These are phyloP conservation scores for Coniosporium apollinis DNA, from an alignment of 495 filamentous ascomycete genomes.

Conservation along the genomic window DNA sequence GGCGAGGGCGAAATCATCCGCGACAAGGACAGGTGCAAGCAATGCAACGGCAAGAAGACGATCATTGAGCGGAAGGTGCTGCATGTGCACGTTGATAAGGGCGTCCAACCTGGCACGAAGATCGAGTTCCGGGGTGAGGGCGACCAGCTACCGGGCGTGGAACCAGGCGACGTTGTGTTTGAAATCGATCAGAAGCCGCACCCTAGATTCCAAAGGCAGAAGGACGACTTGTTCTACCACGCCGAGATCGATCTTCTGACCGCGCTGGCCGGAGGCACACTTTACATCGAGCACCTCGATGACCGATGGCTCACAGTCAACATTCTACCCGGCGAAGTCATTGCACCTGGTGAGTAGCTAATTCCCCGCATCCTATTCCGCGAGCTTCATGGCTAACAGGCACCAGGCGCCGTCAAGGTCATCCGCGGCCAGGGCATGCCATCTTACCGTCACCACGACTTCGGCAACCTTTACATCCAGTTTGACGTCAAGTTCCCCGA, in stretches of 20 bases:
- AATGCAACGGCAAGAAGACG: slow-evolving; percentile 92
- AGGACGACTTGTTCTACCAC: slow-evolving; percentile 91
- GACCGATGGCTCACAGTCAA: slow-evolving; percentile 89
- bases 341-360: slow-evolving; percentile 62
- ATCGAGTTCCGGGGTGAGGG: slow-evolving; percentile 93
- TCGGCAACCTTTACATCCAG: slow-evolving; percentile 91
- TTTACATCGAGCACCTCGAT: slow-evolving; percentile 92
- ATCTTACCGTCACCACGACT: slow-evolving; percentile 86
- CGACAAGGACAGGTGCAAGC: slow-evolving; percentile 92
- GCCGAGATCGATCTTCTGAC: slow-evolving; percentile 93
- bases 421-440: slow-evolving; percentile 98
- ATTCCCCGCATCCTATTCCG: background rate
- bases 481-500: slow-evolving; percentile 93
- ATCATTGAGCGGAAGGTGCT: slow-evolving; percentile 93
- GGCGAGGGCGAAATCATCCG: slow-evolving; percentile 93
- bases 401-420: slow-evolving; percentile 71
- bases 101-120: slow-evolving; percentile 84
- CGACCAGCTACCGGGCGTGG: slow-evolving; percentile 85
- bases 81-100: slow-evolving; percentile 92
- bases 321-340: slow-evolving; percentile 83
- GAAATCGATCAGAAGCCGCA: slow-evolving; percentile 98
- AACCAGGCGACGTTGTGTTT: slow-evolving; percentile 90
- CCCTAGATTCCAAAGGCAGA: slow-evolving; percentile 82
- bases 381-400: slow-evolving; percentile 11
- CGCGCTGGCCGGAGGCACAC: slow-evolving; percentile 72